Base-by-base conservation (phyloP, 441 rosid species). In the Aquilaria agallochum region DNA sequence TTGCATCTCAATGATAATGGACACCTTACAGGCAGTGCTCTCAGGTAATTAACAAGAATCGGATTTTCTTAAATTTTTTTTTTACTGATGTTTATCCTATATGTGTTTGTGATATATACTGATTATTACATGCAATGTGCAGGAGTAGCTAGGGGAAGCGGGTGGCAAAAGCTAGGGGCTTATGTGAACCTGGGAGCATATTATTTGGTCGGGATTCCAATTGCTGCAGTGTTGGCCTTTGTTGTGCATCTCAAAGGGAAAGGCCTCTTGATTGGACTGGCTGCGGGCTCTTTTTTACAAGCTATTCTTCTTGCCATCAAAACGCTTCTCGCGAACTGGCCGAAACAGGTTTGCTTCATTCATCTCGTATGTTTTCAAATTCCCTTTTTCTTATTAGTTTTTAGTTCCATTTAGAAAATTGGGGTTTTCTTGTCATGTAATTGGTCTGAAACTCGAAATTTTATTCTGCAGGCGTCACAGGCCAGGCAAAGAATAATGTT, bases 121-220 rank as follows among this genome's bases (percentile, higher is more conserved):
- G 27, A 20, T 20, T 20, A 20, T 20, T 20, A 20, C 27, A 20
- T 20, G 27, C 27, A 20, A 20, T n/a, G 6, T 30, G 0, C 50
- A 78, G 83, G 85, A 45, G 78, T 83, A 60, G 76, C 82, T 44
- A 76, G 69, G 57, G 83, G 83, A 59, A 64, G 74, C 60, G 82
- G 80, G 40, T 74, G 82, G 76, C 80, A 73, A 46, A 70, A 63
- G 31, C 52, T 69, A 2, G 82, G 85, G 12, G 88, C 85, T 9
- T 74, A 65, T 53, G 66, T 74, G 47, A 76, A 71, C 47, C 74
- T 83, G 2, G 81, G 65, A 40, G 83, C 81, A 46, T 83, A 65
- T 65, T 73, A 77, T 53, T 10, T 79, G 8, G 58, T 70, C 53
- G 84, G 79, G 60, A 67, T 71, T 33, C 83, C 80, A 5, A 13